phyloP scores from a whole-genome alignment of 306 rosid genomes.

The Hippophae rhamnoides region DNA sequence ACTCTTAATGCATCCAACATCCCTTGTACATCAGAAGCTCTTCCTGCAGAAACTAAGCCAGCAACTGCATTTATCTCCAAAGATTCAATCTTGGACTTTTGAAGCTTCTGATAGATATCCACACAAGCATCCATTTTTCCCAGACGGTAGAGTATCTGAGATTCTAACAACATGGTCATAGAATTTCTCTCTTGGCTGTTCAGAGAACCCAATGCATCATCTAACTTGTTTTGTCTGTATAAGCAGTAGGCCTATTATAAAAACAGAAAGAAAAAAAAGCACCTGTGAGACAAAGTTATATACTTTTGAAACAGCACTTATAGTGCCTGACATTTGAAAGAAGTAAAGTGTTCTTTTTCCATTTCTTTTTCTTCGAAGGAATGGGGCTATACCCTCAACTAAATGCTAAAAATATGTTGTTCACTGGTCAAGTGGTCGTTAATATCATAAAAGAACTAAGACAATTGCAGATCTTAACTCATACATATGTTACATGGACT shows the following conservation, averaged over 20 bases:
- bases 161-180: constrained; percentile 60
- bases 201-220: constrained; percentile 70
- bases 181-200: constrained; percentile 48
- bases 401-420: no score
- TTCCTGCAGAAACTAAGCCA: constrained; percentile 69
- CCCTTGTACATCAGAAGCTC: constrained; percentile 76
- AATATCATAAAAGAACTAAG: no score
- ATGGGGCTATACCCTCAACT: no score
- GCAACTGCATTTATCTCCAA: constrained; percentile 82
- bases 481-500: no score
- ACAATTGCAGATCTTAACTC: no score
- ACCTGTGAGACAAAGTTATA: background rate
- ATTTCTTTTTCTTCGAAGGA: no score
- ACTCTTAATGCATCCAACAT: constrained; percentile 59
- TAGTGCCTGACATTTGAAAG: no score
- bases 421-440: no score
- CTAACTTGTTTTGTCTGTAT: constrained; percentile 83
- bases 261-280: constrained; percentile 17
- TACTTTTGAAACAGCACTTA: background rate
- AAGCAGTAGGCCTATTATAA: constrained; percentile 82
- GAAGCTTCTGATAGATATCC: constrained; percentile 84
- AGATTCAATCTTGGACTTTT: constrained; percentile 62
- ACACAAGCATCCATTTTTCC: constrained; percentile 85
- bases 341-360: no score
- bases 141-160: constrained; percentile 82